phyloP scores from a whole-genome alignment of 2,329 filamentous ascomycete species.

The Phyllosticta ampelicida region DNA sequence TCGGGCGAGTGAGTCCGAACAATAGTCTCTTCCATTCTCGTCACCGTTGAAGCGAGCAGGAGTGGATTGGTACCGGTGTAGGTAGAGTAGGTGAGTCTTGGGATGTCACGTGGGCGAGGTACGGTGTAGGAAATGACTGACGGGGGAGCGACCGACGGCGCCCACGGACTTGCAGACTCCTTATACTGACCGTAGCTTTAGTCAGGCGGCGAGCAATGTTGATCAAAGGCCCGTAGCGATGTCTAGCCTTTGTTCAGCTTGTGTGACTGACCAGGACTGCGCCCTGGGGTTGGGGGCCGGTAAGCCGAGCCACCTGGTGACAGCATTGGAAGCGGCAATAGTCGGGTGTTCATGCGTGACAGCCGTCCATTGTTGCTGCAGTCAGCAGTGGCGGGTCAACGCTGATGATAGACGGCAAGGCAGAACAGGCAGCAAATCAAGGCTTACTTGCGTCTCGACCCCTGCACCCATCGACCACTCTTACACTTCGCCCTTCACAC shows the following conservation, averaged over 20 bases:
- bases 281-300: background rate
- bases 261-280: background rate
- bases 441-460: background rate
- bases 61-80: background rate
- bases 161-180: background rate
- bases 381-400: background rate
- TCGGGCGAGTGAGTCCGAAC: background rate
- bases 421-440: background rate
- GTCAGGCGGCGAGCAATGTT: background rate
- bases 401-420: background rate
- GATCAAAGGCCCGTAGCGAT: background rate
- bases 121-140: background rate
- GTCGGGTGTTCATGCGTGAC: background rate
- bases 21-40: background rate
- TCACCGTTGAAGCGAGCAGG: background rate
- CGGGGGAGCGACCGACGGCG: background rate
- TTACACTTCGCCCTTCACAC: background rate
- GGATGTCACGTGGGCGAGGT: background rate
- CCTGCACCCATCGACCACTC: background rate
- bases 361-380: background rate
- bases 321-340: background rate
- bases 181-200: background rate
- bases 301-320: background rate
- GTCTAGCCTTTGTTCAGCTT: background rate
- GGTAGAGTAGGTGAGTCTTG: too few relatives aligned